Conservation (phyloP, 2,329 filamentous ascomycete genomes). For the Eutypella sp. region DNA sequence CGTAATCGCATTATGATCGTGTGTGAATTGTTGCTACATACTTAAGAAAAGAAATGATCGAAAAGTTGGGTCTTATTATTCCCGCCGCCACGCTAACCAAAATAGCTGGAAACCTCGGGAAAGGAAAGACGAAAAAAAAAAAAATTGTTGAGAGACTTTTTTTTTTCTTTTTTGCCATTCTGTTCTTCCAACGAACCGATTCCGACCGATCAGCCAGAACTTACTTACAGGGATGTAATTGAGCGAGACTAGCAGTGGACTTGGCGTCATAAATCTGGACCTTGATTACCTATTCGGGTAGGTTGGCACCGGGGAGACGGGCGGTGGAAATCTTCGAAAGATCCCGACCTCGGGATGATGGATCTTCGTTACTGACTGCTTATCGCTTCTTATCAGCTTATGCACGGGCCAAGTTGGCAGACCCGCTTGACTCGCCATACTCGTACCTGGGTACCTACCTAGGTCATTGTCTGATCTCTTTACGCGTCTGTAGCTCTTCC, state of each 20-base stretch:
- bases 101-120: no score
- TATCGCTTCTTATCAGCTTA: neutral
- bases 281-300: neutral
- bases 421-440: neutral
- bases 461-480: conserved; percentile 16
- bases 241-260: no score
- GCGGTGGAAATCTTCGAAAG: neutral
- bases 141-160: neutral
- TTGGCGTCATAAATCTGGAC: neutral
- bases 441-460: no score
- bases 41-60: neutral
- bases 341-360: neutral
- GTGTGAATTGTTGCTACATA: neutral
- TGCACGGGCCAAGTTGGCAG: neutral
- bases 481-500: conserved; percentile 22
- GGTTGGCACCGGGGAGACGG: neutral
- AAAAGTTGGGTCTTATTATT: no score
- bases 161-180: neutral
- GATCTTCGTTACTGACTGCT: no score
- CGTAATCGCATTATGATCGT: neutral
- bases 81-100: no score
- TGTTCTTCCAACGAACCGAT: no score
- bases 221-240: no score
- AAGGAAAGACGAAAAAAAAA: no score
- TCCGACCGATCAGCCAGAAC: no score